A percentile compares a stretch with the other conserved stretches of the same genome.
Evolutionary conservation across 257 asterid species (phyloP).

Genomic region (Nicotiana tomentosiformis): DNA sequence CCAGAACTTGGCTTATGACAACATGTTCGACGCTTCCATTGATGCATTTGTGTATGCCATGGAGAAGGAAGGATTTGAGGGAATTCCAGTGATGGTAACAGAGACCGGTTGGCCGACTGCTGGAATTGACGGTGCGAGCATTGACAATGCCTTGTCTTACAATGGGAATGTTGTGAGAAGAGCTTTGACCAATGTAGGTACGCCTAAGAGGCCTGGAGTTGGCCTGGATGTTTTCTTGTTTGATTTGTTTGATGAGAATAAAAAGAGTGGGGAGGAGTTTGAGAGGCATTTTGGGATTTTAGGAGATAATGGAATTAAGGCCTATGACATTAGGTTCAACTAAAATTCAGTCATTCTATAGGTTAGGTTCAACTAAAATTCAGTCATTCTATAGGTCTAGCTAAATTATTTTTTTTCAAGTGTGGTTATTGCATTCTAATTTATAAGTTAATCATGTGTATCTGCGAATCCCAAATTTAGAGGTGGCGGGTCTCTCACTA

Average conservation of each 20-base stretch:
- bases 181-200: constrained; percentile 44
- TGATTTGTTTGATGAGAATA: constrained; percentile 72
- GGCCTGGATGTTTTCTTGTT: constrained; percentile 69
- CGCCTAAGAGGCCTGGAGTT: constrained; percentile 65
- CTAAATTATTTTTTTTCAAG: neutral
- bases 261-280: constrained; percentile 42
- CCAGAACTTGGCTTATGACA: constrained; percentile 34
- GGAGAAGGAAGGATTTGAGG: constrained; percentile 64
- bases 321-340: constrained; percentile 45
- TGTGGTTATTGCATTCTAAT: too few relatives aligned
- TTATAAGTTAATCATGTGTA: neutral
- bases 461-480: too few relatives aligned
- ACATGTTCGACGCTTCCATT: constrained; percentile 55
- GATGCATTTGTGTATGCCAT: constrained; percentile 63
- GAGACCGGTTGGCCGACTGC: constrained; percentile 80
- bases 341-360: neutral
- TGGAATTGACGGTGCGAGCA: constrained; percentile 45
- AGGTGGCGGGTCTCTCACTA: too few relatives aligned
- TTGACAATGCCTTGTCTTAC: constrained; percentile 52
- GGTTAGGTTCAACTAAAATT: neutral
- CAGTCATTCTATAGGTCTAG: neutral
- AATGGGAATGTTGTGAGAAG: constrained; percentile 48
- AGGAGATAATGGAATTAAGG: constrained; percentile 40
- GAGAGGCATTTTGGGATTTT: constrained; percentile 75
- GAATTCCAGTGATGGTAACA: constrained; percentile 60